Evolutionary conservation across 345 rosid genomes (phyloP).

Genomic region (Salix udensis): DNA sequence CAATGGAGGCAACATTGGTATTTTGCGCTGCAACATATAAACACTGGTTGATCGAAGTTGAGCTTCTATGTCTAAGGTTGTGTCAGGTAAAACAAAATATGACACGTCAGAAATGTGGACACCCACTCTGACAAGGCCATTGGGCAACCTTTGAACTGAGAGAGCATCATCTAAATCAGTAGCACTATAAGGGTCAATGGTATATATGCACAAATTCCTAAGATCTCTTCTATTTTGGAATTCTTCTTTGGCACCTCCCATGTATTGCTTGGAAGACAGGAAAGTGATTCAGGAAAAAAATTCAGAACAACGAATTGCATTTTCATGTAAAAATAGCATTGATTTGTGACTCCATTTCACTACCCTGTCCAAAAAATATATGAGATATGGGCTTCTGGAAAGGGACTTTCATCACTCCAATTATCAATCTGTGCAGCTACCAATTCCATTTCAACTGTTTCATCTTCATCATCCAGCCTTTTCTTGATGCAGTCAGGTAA

Average conservation of each 20-base stretch:
- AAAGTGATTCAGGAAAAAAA: conserved; percentile 53
- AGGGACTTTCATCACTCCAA: conserved; percentile 64
- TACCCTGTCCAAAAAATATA: conserved; percentile 66
- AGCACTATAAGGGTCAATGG: conserved; percentile 73
- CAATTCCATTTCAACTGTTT: conserved; percentile 60
- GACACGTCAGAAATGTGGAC: conserved; percentile 91
- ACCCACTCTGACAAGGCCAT: conserved; percentile 64
- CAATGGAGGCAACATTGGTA: conserved; percentile 76
- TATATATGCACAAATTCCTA: conserved; percentile 66
- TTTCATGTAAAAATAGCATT: conserved; percentile 66
- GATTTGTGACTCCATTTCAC: conserved; percentile 62
- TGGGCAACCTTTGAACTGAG: conserved; percentile 59
- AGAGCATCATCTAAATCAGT: conserved; percentile 91
- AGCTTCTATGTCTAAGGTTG: conserved; percentile 74
- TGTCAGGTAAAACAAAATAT: conserved; percentile 76
- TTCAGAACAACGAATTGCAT: conserved; percentile 54
- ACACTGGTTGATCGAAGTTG: conserved; percentile 73
- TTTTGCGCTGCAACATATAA: conserved; percentile 55
- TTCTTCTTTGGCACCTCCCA: conserved; percentile 80
- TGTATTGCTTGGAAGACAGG: conserved; percentile 60
- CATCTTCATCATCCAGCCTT: conserved; percentile 62
- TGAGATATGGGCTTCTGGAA: conserved; percentile 52
- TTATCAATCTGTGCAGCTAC: conserved; percentile 62
- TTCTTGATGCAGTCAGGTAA: conserved; percentile 60
- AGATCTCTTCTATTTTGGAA: conserved; percentile 54